Evolutionary conservation across 2,329 filamentous ascomycete species (phyloP), one percentile per base, ranked within the genome.

Genomic region (Aureobasidium sp.): DNA sequence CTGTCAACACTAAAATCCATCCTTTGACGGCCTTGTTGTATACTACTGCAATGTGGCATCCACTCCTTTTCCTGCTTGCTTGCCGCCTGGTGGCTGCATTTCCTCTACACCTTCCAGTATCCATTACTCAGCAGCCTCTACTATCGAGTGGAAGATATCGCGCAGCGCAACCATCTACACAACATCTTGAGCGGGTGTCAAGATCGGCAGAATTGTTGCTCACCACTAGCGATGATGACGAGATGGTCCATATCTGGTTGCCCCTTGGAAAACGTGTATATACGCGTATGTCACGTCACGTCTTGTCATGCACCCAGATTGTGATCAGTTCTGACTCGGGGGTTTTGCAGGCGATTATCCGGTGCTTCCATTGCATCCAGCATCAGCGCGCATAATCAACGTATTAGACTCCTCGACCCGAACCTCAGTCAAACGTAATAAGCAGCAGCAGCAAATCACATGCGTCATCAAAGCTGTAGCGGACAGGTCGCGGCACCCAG

Each of bases 161-260:
- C 20, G 5, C 7, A n/a, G 22, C 45, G 29, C n/a, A 7, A 22
- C 37, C 31, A 14, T 39, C 20, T 22, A 58, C 41, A 37, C 45
- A 58, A 41, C 57, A 44, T 25, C 65, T 69, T 52, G 69, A 70
- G 14, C 68, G 67, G n/a, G 62, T 64, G 31, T 61, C 68, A 29
- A 69, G 69, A 37, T 71, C 69, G 1, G 69, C 69, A 34, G 71
- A 70, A 15, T 52, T 73, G 52, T 62, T 72, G 14, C 68, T 73
- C 42, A 71, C 67, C 25, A 65, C 41, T 20, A 62, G 56, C 14
- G 58, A 62, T 3, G 63, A 66, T 36, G 65, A 63, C 22, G 63
- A 67, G n/a, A 64, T 67, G 22, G 48, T 63, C 44, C 71, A 71
- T 62, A 53, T 70, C 14, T 73, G 70, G 71, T 49, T 73, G 41